A percentile compares a stretch with the other conserved stretches of the same genome.
Conservation (phyloP, 2,329 filamentous ascomycete species). For the Blastomyces parvus region DNA sequence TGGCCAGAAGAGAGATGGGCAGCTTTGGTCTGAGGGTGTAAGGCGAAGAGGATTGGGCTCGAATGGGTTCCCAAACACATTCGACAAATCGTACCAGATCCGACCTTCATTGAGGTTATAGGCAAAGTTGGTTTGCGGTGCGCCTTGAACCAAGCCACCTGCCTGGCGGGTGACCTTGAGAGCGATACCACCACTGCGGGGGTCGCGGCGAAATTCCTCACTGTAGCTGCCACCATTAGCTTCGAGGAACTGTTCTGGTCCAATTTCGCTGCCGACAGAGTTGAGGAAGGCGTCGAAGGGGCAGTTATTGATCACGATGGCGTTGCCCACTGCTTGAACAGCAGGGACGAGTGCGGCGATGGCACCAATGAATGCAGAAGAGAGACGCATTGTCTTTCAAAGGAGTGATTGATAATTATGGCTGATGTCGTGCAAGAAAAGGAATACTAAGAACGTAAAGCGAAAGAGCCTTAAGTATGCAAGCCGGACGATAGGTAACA, state of each 20-base stretch:
- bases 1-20: constrained; percentile 26
- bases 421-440: background rate
- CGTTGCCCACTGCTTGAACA: constrained; percentile 24
- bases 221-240: constrained; percentile 26
- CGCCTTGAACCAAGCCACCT: constrained; percentile 30
- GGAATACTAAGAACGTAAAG: background rate
- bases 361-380: constrained; percentile 11
- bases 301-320: constrained; percentile 31
- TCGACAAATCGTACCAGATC: constrained; percentile 36
- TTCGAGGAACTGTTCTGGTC: constrained; percentile 20
- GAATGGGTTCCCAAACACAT: constrained; percentile 38
- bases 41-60: constrained; percentile 22
- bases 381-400: constrained; percentile 15
- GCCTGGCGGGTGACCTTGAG: constrained; percentile 33
- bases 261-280: constrained; percentile 27
- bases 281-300: constrained; percentile 27
- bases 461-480: background rate
- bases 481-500: background rate
- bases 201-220: constrained; percentile 29
- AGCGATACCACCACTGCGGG: constrained; percentile 33
- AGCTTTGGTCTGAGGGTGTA: constrained; percentile 19
- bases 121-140: constrained; percentile 33
- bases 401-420: background rate
- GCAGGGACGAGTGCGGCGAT: constrained; percentile 21
- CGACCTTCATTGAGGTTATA: constrained; percentile 31